A percentile compares a stretch with the other conserved stretches of the same genome.
phyloP scores from a whole-genome alignment of 495 filamentous ascomycete species.

The Letharia columbiana region DNA sequence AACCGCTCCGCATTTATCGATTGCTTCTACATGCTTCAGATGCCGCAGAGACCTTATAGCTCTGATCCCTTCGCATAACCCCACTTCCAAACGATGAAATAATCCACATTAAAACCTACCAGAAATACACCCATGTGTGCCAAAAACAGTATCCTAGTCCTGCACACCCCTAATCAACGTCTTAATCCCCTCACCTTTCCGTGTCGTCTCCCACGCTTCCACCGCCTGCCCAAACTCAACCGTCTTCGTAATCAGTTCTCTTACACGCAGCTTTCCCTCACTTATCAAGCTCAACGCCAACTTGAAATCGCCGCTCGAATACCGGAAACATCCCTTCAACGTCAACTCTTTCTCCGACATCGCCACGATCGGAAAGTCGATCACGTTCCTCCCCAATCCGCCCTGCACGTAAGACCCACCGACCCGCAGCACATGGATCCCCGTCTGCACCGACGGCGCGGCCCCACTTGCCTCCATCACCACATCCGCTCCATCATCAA shows the following conservation, averaged over 20 bases:
- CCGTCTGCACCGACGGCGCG: constrained; percentile 64
- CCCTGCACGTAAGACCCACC: constrained; percentile 81
- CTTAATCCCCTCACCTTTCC: constrained; percentile 66
- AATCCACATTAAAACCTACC: no score
- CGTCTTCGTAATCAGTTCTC: constrained; percentile 57
- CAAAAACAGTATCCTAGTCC: not conserved
- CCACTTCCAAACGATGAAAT: no score
- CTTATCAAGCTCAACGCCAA: constrained; percentile 56
- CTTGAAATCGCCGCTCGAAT: constrained; percentile 69
- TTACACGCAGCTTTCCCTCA: constrained; percentile 56
- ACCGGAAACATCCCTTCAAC: constrained; percentile 69
- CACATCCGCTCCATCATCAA: constrained; percentile 58
- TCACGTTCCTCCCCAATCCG: constrained; percentile 66
- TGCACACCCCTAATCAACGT: constrained; percentile 57
- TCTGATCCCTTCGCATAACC: no score
- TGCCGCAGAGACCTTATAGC: no score
- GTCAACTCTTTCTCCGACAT: constrained; percentile 71
- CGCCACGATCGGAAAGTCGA: constrained; percentile 74
- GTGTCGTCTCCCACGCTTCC: constrained; percentile 65
- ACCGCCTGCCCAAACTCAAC: constrained; percentile 63
- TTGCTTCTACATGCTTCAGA: no score
- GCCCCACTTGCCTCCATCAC: constrained; percentile 76
- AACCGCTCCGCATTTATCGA: not conserved
- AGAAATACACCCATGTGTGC: no score
- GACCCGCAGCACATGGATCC: constrained; percentile 54